Conservation (phyloP, 495 filamentous ascomycete genomes). For the Hypoxylon fuscum region DNA sequence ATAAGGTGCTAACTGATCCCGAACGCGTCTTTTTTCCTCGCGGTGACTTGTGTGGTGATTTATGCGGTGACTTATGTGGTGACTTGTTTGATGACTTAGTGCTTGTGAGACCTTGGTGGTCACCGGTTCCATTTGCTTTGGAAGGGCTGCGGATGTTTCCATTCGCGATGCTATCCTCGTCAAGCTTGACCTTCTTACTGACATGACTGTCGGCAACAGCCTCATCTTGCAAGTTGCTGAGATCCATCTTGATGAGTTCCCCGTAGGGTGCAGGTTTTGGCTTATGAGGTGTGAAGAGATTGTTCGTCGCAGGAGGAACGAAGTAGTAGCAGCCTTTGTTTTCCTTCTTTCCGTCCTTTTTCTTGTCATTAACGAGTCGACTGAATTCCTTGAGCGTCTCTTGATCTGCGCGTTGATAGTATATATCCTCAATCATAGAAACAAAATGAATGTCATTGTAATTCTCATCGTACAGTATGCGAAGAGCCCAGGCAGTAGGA, state of each 20-base stretch:
- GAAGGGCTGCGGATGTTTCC: constrained; percentile 4
- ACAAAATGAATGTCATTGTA: constrained; percentile 51
- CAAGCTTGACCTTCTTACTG: constrained; percentile 49
- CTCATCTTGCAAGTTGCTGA: constrained; percentile 19
- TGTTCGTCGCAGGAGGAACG: constrained; percentile 47
- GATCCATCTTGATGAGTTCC: constrained; percentile 52
- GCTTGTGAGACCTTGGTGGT: constrained; percentile 26
- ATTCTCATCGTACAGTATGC: constrained; percentile 62
- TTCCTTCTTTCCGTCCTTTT: constrained; percentile 57
- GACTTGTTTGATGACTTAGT: constrained; percentile 3
- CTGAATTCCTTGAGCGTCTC: constrained; percentile 55
- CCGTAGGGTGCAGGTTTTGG: constrained; percentile 54
- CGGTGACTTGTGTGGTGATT: constrained; percentile 29
- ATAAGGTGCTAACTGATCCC: constrained; percentile 49
- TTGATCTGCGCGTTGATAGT: constrained; percentile 54
- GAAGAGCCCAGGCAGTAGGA: constrained; percentile 64
- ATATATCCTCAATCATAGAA: constrained; percentile 58
- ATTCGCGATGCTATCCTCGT: constrained; percentile 18
- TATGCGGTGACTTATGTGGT: constrained; percentile 23
- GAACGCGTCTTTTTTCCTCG: constrained; percentile 33
- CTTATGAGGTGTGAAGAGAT: constrained; percentile 45
- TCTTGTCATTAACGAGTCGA: constrained; percentile 53
- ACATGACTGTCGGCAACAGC: constrained; percentile 41
- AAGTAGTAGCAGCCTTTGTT: constrained; percentile 61
- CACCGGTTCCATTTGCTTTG: constrained; percentile 19